Base-by-base conservation (phyloP, 2,329 filamentous ascomycete species). In the Colletotrichum nymphaeae region DNA sequence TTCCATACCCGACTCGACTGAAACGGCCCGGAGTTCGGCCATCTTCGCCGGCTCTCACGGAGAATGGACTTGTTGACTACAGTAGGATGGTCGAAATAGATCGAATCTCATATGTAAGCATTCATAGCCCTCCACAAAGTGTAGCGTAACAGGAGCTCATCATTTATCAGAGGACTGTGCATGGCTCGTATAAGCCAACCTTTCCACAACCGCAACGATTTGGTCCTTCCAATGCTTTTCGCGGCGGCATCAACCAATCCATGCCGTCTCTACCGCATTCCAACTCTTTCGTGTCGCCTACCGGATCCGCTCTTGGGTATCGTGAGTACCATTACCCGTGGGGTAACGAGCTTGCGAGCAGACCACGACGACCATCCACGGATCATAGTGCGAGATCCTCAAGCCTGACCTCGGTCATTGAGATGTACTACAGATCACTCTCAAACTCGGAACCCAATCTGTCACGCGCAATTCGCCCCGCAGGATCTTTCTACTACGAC, bases 1-100 rank as follows among this genome's bases (percentile, higher is more conserved):
- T 88, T 73, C 88, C 88, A 26, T 91, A 91, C 72, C 89, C 89
- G 30, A 87, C 88, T 58, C 86, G 89, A 22, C 80, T 91, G 42
- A 90, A 86, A 77, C 86, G 89, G 24, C 88, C 88, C 22, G 88
- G 88, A 4, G 81, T 87, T 49, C 83, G 86, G 55, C 83, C 87
- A 57, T 81, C 84, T 32, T 89, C 87, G 14, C 87, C 87, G 16
- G 86, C 86, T 59, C 77, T 88, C 65, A 85, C 85, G 5, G 85
- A 88, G 72, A 84, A 83, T 73, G 86, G 87, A 8, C 78, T 76
- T 58, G 78, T 88, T 63, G 87, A 88, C 76, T 88, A 88, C 77
- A 86, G 83, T 74, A 85, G 84, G 74, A 88, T 87, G 85, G 81
- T 86, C 68, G 86, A 86, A 75, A 84, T 88, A 78, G 84, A 88